phyloP scores from a whole-genome alignment of 192 early-diverging fungal species.

The Entomortierella beljakovae region DNA sequence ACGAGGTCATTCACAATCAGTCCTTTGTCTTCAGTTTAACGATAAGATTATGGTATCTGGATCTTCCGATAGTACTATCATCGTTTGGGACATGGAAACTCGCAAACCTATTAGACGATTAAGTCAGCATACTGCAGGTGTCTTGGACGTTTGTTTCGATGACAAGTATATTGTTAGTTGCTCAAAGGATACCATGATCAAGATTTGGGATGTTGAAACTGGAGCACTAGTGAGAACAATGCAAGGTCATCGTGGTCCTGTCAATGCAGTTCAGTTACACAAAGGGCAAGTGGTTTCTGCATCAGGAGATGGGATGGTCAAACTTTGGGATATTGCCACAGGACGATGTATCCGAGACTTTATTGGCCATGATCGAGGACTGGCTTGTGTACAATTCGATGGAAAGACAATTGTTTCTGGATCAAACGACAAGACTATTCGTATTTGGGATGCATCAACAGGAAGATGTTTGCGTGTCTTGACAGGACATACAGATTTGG shows the following conservation, averaged over 20 bases:
- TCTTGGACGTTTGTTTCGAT: slow-evolving; percentile 91
- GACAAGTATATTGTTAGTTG: slow-evolving; percentile 80
- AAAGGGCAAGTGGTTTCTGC: slow-evolving; percentile 82
- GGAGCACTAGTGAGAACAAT: slow-evolving; percentile 74
- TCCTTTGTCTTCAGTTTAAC: slow-evolving; percentile 88
- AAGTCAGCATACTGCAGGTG: slow-evolving; percentile 79
- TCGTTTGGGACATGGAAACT: slow-evolving; percentile 82
- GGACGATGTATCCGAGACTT: slow-evolving; percentile 82
- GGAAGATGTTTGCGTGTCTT: slow-evolving; percentile 72
- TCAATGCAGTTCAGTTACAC: slow-evolving; percentile 90
- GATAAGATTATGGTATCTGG: slow-evolving; percentile 80
- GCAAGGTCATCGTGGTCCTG: slow-evolving; percentile 89
- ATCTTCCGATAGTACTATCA: slow-evolving; percentile 88
- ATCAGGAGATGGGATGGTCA: slow-evolving; percentile 83
- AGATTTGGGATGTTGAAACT: slow-evolving; percentile 82
- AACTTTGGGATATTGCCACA: slow-evolving; percentile 80
- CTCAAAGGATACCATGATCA: slow-evolving; percentile 93
- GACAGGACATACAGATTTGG: slow-evolving; percentile 77
- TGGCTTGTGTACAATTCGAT: slow-evolving; percentile 90
- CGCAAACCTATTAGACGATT: slow-evolving; percentile 60
- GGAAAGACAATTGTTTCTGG: slow-evolving; percentile 82
- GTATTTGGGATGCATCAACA: slow-evolving; percentile 81
- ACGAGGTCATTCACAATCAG: slow-evolving; percentile 73
- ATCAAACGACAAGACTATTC: slow-evolving; percentile 85
- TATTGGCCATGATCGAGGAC: slow-evolving; percentile 80